Evolutionary conservation across 1,139 yeast species (phyloP).

Genomic region (Ogataea hybrid): DNA sequence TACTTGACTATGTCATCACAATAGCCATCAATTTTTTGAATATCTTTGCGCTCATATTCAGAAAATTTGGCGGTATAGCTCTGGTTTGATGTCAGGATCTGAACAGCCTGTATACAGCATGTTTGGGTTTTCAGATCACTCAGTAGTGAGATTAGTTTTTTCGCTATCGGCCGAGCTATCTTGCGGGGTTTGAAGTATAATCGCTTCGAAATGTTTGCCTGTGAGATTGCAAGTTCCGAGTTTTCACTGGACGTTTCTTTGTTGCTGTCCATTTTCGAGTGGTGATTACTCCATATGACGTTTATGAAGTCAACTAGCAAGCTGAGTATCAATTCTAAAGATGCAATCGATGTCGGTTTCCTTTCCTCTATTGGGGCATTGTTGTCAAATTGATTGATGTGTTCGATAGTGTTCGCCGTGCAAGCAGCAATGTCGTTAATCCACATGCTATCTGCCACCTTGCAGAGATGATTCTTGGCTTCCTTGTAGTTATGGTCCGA

Average conservation of each 20-base stretch:
- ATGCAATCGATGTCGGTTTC: constrained; percentile 18
- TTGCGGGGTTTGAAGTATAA: constrained; percentile 11
- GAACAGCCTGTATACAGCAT: constrained; percentile 5
- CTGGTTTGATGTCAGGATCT: constrained; percentile 12
- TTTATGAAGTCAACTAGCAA: constrained; percentile 21
- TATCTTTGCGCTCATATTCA: constrained; percentile 5
- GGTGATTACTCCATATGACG: constrained; percentile 17
- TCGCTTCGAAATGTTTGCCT: neutral
- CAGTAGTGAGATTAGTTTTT: constrained; percentile 8
- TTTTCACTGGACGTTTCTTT: neutral
- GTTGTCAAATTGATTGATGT: constrained; percentile 19
- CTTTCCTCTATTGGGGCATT: constrained; percentile 14
- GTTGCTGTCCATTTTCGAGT: neutral
- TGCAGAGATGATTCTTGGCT: constrained; percentile 23
- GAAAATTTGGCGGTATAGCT: constrained; percentile 2
- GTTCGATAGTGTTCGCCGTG: constrained; percentile 19
- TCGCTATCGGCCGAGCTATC: constrained; percentile 8
- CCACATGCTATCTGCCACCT: constrained; percentile 21
- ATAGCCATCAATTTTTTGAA: constrained; percentile 13
- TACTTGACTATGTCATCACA: constrained; percentile 23
- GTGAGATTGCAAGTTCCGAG: neutral
- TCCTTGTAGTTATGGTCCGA: constrained; percentile 29
- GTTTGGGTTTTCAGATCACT: constrained; percentile 15
- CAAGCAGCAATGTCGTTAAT: constrained; percentile 21
- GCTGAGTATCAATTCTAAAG: constrained; percentile 18